These are phyloP conservation scores for Periconia digitata DNA, from an alignment of 2,329 filamentous ascomycete genomes.

Conservation along the genomic window DNA sequence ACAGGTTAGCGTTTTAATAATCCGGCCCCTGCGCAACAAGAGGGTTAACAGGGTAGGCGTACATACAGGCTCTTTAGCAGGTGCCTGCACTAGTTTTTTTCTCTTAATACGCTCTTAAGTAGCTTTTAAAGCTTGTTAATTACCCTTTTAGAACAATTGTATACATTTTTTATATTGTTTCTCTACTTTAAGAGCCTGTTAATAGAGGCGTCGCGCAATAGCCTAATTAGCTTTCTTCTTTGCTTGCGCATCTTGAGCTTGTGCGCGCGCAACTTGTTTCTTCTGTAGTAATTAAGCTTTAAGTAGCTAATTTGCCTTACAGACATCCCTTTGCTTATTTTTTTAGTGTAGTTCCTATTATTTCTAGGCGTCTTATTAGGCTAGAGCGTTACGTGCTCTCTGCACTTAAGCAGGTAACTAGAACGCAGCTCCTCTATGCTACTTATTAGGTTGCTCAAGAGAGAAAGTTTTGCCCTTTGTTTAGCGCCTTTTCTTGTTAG, in stretches of 20 bases:
- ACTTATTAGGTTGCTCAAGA: constrained; percentile 3
- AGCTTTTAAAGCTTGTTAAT: too few relatives aligned
- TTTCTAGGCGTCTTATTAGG: not conserved
- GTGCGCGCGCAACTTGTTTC: not conserved
- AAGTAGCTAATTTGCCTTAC: not conserved
- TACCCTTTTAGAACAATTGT: too few relatives aligned
- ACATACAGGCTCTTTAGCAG: too few relatives aligned
- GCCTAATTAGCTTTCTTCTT: constrained; percentile 1
- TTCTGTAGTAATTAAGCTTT: not conserved
- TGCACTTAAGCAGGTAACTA: not conserved
- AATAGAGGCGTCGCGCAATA: not conserved
- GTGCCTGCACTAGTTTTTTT: not conserved
- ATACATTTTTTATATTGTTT: not conserved
- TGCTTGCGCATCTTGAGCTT: not conserved
- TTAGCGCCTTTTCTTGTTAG: constrained; percentile 2
- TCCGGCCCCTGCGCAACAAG: too few relatives aligned
- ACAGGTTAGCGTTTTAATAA: too few relatives aligned
- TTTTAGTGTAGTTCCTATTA: not conserved
- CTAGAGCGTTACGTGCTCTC: not conserved
- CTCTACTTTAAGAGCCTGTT: not conserved
- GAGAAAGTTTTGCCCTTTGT: constrained; percentile 6
- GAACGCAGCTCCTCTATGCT: not conserved
- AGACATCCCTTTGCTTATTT: not conserved
- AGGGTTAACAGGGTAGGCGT: too few relatives aligned
- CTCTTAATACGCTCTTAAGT: not conserved